Evolutionary conservation across 306 rosid species (phyloP), one percentile per base, ranked within the genome.

Genomic region (Astragalus glycyphyllos): DNA sequence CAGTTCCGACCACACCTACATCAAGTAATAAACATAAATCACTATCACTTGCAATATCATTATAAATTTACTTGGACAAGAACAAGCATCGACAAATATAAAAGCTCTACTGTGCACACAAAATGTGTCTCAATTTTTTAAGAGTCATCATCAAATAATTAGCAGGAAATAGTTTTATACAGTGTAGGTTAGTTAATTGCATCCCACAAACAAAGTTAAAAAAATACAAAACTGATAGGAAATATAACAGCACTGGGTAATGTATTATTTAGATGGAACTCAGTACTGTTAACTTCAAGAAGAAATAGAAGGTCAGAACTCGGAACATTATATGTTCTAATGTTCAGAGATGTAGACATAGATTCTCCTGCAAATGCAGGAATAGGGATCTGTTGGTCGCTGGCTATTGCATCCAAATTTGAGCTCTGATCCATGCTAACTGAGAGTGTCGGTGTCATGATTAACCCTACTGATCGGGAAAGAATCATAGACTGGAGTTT

Each of bases 401-500:
- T 20, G 23, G 23, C 23, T 20, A 73, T 81, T 80, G 54, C 70
- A 13, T 72, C 65, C 71, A 69, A 66, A 58, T 78, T 55, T 5
- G 73, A 40, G 59, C 65, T 81, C 47, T 40, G 66, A 54, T 26
- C 75, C 76, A 77, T 79, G 77, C 80, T 67, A 38, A 69, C 69
- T 7, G 81, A 72, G 20, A 70, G 47, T 69, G 80, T 78, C 80
- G 80, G 78, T 80, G 76, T 85, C 77, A 76, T 56, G 77, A 74
- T 58, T 47, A 57, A 84, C 69, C 26, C 46, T 8, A 58, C 67
- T 41, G 91, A 75, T 86, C 78, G 71, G 65, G 11, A 86, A 50
- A 65, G 40, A 70, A 65, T 29, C 8, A 29, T 17, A 61, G 45
- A 66, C 47, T 34, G 14, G 61, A 53, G 42, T 35, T 59, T 11